Conservation (phyloP, 805 yeast species). For the Nakazawaea ernobii region DNA sequence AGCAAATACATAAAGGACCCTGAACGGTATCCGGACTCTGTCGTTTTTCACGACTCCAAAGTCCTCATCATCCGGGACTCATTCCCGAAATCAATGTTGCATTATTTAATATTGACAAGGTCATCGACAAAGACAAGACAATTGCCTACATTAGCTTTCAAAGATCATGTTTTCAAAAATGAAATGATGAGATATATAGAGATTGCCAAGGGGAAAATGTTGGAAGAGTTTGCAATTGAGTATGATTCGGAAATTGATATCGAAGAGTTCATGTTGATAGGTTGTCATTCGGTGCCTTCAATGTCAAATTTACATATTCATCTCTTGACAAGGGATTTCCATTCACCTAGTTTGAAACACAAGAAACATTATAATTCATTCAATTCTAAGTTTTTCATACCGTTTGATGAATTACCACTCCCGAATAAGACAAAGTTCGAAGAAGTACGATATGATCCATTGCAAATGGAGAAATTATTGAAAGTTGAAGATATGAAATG, state of each 20-base stretch:
- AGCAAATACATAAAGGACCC: slow-evolving; percentile 45
- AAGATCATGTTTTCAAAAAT: slow-evolving; percentile 24
- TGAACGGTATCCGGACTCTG: slow-evolving; percentile 26
- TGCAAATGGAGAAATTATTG: slow-evolving; percentile 31
- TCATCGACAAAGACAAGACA: slow-evolving; percentile 29
- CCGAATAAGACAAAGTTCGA: slow-evolving; percentile 18
- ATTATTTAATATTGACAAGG: slow-evolving; percentile 58
- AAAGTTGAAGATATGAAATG: slow-evolving; percentile 34
- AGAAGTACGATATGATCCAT: slow-evolving; percentile 35
- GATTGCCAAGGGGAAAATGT: slow-evolving; percentile 25
- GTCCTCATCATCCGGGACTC: slow-evolving; percentile 53
- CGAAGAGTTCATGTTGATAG: slow-evolving; percentile 37
- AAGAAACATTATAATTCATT: slow-evolving; percentile 69
- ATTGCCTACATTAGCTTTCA: slow-evolving; percentile 50
- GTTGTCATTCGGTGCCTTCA: slow-evolving; percentile 70
- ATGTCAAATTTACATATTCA: slow-evolving; percentile 68
- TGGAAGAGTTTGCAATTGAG: slow-evolving; percentile 12
- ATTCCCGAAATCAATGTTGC: slow-evolving; percentile 60
- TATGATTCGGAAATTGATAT: slow-evolving; percentile 22
- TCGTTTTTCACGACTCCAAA: slow-evolving; percentile 43
- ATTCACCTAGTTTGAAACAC: slow-evolving; percentile 48
- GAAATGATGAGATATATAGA: slow-evolving; percentile 28
- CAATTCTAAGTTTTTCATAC: slow-evolving; percentile 57
- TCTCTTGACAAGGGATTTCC: slow-evolving; percentile 60
- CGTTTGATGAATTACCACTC: slow-evolving; percentile 44